Conservation (phyloP, 768 basidiomycete genomes). For the Leccinellum luteum region DNA sequence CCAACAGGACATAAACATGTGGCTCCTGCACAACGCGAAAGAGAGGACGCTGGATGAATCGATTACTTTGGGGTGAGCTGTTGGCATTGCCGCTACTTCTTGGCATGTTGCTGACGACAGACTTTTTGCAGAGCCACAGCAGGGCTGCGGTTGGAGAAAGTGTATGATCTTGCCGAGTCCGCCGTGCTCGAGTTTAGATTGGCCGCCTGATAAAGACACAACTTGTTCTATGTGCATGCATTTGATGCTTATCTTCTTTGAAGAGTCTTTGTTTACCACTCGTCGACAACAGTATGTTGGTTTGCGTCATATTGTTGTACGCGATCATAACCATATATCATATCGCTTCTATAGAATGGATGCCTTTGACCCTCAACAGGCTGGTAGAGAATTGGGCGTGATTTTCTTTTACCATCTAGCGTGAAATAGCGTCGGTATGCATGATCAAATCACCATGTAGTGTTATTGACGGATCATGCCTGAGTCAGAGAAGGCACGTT, state of each 20-base stretch:
- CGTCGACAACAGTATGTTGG: neutral
- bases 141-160: conserved; percentile 22
- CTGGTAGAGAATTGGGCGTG: neutral
- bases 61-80: conserved; percentile 31
- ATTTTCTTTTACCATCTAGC: neutral
- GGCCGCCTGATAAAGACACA: conserved; percentile 2
- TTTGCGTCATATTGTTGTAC: neutral
- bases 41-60: conserved; percentile 44
- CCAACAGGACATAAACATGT: conserved; percentile 47
- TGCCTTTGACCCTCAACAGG: conserved; percentile 11
- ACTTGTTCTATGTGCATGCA: neutral
- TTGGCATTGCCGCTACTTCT: neutral
- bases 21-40: conserved; percentile 38
- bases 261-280: neutral
- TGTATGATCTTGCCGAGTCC: conserved; percentile 29
- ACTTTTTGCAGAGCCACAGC: conserved; percentile 11
- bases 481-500: no score
- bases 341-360: neutral
- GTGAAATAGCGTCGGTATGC: neutral
- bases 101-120: neutral
- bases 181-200: conserved; percentile 25
- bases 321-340: neutral
- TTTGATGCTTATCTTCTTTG: neutral
- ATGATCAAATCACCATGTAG: no score
- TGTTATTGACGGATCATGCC: neutral